Percentiles rank a stretch among this genome's conserved stretches.
Conservation (phyloP, 345 rosid species). For the Rubroshorea leprosula region DNA sequence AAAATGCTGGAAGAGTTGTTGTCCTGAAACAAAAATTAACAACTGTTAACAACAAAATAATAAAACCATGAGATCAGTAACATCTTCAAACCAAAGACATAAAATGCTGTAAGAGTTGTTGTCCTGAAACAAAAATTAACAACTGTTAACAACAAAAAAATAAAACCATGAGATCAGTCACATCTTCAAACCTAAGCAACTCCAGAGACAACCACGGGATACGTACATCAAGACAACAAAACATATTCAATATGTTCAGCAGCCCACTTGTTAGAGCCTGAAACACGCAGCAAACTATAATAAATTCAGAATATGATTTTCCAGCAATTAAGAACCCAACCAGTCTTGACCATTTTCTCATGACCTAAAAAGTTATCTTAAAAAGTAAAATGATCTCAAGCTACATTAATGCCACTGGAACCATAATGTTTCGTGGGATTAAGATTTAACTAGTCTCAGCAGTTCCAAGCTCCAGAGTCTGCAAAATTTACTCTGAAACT, state of each 20-base stretch:
- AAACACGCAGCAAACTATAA: too few species aligned
- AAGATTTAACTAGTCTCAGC: too few species aligned
- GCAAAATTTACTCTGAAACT: too few species aligned
- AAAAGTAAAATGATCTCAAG: neutral
- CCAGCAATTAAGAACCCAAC: too few species aligned
- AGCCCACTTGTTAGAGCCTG: neutral
- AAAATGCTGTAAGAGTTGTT: neutral
- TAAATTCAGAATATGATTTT: too few species aligned
- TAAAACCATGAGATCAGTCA: neutral
- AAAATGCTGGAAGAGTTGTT: conserved; percentile 72
- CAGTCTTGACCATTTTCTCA: too few species aligned
- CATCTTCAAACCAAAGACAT: neutral
- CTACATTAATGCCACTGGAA: too few species aligned
- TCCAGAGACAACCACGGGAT: neutral
- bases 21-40: conserved; percentile 42
- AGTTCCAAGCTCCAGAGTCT: too few species aligned
- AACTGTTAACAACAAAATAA: neutral
- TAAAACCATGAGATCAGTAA: neutral
- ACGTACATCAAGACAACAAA: conserved; percentile 1
- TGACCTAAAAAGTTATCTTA: too few species aligned
- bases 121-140: neutral
- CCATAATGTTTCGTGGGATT: too few species aligned
- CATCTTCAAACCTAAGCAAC: neutral
- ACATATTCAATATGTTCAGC: neutral
- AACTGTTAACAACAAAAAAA: neutral